These are phyloP conservation scores for Adansonia digitata DNA, from an alignment of 345 rosid species.

Conservation along the genomic window DNA sequence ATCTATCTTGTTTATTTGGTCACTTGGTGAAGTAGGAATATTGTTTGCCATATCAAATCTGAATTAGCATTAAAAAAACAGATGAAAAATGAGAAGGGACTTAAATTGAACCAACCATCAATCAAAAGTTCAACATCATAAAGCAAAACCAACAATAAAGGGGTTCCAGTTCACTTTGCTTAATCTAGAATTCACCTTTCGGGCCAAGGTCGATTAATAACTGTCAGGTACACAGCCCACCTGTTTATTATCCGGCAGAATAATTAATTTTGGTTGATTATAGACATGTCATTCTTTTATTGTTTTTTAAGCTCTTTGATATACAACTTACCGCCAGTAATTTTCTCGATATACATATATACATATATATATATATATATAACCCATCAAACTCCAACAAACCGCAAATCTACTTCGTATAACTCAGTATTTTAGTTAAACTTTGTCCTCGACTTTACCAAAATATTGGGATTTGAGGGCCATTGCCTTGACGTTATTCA, in stretches of 20 bases:
- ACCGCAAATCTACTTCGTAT: not conserved
- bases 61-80: not conserved
- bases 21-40: too few species aligned
- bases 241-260: not conserved
- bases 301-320: too few species aligned
- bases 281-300: not conserved
- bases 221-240: not conserved
- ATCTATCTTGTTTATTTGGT: too few species aligned
- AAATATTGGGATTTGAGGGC: not conserved
- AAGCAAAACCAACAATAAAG: not conserved
- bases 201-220: too few species aligned
- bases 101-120: not conserved
- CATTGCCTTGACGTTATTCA: not conserved
- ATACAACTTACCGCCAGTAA: not conserved
- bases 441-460: too few species aligned
- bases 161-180: not conserved
- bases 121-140: not conserved
- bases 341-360: too few species aligned
- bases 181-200: not conserved
- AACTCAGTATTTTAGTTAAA: not conserved
- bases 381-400: not conserved
- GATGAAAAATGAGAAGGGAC: not conserved
- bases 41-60: not conserved
- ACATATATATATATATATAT: too few species aligned
- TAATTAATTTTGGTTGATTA: not conserved